These are phyloP conservation scores for Hypoxylon lienhwacheense DNA, from an alignment of 495 filamentous ascomycete species.

Conservation along the genomic window DNA sequence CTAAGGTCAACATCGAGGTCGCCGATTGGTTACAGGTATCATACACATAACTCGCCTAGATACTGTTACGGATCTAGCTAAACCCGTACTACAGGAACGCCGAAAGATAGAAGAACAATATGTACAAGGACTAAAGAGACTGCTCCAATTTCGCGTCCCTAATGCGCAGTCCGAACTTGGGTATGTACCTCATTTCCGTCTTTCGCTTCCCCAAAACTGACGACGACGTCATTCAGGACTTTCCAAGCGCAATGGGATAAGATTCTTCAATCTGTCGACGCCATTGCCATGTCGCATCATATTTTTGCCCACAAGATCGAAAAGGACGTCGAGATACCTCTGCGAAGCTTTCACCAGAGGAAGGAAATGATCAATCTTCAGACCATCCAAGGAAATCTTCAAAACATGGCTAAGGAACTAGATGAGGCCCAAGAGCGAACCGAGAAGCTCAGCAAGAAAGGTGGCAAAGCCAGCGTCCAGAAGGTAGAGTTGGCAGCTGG, in stretches of 20 bases:
- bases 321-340: slow-evolving; percentile 82
- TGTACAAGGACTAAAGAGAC: slow-evolving; percentile 77
- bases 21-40: slow-evolving; percentile 96
- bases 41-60: slow-evolving; percentile 2
- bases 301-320: slow-evolving; percentile 83
- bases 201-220: slow-evolving; percentile 25
- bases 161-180: slow-evolving; percentile 77
- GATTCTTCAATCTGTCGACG: slow-evolving; percentile 77
- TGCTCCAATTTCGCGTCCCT: slow-evolving; percentile 71
- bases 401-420: slow-evolving; percentile 77
- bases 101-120: slow-evolving; percentile 91
- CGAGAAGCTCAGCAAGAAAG: slow-evolving; percentile 81
- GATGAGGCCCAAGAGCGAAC: slow-evolving; percentile 83
- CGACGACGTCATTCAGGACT: slow-evolving; percentile 58
- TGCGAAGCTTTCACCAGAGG: slow-evolving; percentile 71
- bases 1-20: slow-evolving; percentile 84
- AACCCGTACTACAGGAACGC: slow-evolving; percentile 69
- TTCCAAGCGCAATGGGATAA: slow-evolving; percentile 92
- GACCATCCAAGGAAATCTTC: slow-evolving; percentile 78
- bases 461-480: slow-evolving; percentile 73
- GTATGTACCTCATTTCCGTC: slow-evolving; percentile 54
- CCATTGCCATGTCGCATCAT: slow-evolving; percentile 82
- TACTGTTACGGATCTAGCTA: slow-evolving; percentile 13
- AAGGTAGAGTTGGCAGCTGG: slow-evolving; percentile 77
- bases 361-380: slow-evolving; percentile 82